A percentile compares a stretch with the other conserved stretches of the same genome.
phyloP scores from a whole-genome alignment of 352 stramenopile genomes.

The Phytophthora nicotianae region DNA sequence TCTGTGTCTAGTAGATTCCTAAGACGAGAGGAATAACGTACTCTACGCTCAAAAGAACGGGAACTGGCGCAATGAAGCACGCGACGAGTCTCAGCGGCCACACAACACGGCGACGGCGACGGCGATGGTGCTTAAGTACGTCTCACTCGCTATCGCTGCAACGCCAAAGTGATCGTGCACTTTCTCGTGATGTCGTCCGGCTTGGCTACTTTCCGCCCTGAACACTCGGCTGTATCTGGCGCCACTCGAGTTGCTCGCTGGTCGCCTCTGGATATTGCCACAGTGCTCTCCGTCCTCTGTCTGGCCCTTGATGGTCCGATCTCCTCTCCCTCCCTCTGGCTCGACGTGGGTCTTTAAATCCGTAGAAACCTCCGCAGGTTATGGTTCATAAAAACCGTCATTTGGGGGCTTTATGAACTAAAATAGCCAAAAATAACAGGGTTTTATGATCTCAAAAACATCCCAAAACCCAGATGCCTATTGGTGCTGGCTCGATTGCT shows the following conservation, averaged over 20 bases:
- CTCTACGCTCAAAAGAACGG: constrained; percentile 18
- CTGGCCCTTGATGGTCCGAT: constrained; percentile 22
- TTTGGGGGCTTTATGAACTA: background rate
- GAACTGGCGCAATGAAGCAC: constrained; percentile 11
- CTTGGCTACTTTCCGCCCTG: constrained; percentile 26
- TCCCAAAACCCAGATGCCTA: background rate
- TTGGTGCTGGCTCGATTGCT: constrained; percentile 21
- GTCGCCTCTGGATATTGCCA: constrained; percentile 27
- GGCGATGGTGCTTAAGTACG: constrained; percentile 14
- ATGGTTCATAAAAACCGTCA: background rate
- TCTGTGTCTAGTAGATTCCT: background rate
- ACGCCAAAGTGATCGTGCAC: constrained; percentile 16
- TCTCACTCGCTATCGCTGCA: constrained; percentile 9
- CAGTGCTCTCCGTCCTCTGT: constrained; percentile 11
- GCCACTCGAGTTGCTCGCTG: constrained; percentile 14
- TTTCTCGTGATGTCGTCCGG: constrained; percentile 31
- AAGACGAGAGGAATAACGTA: constrained; percentile 19
- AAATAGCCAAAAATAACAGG: background rate
- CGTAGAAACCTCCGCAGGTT: background rate
- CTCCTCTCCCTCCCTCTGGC: constrained; percentile 23
- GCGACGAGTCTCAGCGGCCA: constrained; percentile 19
- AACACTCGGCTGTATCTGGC: constrained; percentile 21
- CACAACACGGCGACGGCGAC: constrained; percentile 20
- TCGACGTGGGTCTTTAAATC: constrained; percentile 14
- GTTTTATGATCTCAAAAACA: background rate